phyloP scores from a whole-genome alignment of 768 basidiomycete species.

The Tylopilus subfusipes region DNA sequence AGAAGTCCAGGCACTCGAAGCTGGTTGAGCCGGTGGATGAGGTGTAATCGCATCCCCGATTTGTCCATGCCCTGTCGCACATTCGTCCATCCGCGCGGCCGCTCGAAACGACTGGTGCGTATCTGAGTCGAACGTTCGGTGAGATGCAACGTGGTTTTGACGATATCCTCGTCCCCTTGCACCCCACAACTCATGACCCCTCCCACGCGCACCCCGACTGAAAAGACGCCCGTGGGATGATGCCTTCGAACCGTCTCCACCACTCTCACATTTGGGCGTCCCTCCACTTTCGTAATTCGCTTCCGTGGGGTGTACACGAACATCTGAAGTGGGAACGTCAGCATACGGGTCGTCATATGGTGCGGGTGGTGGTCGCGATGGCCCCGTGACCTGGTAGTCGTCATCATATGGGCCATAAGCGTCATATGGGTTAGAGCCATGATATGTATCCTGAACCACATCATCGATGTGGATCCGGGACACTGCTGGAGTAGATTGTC shows the following conservation, averaged over 20 bases:
- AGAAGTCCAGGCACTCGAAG: slow-evolving; percentile 19
- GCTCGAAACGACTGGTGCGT: slow-evolving; percentile 36
- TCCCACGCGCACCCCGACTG: slow-evolving; percentile 27
- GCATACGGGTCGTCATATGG: slow-evolving; percentile 83
- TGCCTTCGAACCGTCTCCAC: background rate
- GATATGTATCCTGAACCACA: slow-evolving; percentile 41
- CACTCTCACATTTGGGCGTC: slow-evolving; percentile 26
- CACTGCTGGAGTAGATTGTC: slow-evolving; percentile 51
- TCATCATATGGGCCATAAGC: slow-evolving; percentile 68
- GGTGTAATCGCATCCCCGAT: slow-evolving; percentile 22
- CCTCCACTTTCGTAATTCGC: slow-evolving; percentile 7
- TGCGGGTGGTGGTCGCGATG: slow-evolving; percentile 61
- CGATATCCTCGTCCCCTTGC: slow-evolving; percentile 18
- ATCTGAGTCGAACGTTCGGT: slow-evolving; percentile 32
- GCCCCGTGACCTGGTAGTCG: slow-evolving; percentile 47
- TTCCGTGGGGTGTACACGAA: background rate
- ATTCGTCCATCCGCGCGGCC: slow-evolving; percentile 46
- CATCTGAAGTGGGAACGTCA: slow-evolving; percentile 38
- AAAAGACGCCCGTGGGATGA: slow-evolving; percentile 22
- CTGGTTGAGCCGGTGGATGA: slow-evolving; percentile 10
- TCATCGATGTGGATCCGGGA: slow-evolving; percentile 56
- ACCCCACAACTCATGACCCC: slow-evolving; percentile 15
- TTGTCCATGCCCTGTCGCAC: slow-evolving; percentile 43
- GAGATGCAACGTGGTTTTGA: slow-evolving; percentile 11
- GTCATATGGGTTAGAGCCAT: slow-evolving; percentile 60